Percentiles rank a stretch among this genome's conserved stretches.
These are phyloP conservation scores for Zygoascus tannicola DNA, from an alignment of 805 yeast genomes.

Conservation along the genomic window DNA sequence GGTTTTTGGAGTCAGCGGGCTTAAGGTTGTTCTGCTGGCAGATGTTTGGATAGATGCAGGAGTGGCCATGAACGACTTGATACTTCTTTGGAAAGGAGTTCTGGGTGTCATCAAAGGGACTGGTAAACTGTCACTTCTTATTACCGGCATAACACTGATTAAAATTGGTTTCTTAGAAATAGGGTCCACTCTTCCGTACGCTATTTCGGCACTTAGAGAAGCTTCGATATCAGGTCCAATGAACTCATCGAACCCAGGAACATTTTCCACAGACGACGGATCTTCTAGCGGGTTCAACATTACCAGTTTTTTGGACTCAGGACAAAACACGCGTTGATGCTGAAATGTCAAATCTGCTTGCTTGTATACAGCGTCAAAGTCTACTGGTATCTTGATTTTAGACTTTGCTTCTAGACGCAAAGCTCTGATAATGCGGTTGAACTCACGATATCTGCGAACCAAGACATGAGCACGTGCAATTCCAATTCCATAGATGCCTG, in stretches of 20 bases:
- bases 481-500: constrained; percentile 77
- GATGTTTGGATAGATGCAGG: not conserved
- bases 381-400: constrained; percentile 39
- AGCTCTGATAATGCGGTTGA: constrained; percentile 39
- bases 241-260: constrained; percentile 14
- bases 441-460: constrained; percentile 41
- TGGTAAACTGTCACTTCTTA: not conserved
- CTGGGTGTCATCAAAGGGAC: too few species aligned
- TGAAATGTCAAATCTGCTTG: constrained; percentile 73
- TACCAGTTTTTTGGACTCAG: constrained; percentile 38
- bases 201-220: constrained; percentile 45
- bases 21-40: not conserved
- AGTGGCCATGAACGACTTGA: not conserved
- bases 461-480: constrained; percentile 61
- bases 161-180: constrained; percentile 37
- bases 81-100: not conserved
- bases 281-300: constrained; percentile 41
- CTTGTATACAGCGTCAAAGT: constrained; percentile 49
- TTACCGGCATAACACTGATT: not conserved
- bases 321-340: constrained; percentile 80
- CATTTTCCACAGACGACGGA: constrained; percentile 31
- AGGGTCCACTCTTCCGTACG: constrained; percentile 63
- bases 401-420: constrained; percentile 51
- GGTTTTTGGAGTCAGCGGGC: not conserved
- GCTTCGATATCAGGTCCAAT: constrained; percentile 32